Conservation (phyloP, 495 filamentous ascomycete species). For the Arthonia radiata region DNA sequence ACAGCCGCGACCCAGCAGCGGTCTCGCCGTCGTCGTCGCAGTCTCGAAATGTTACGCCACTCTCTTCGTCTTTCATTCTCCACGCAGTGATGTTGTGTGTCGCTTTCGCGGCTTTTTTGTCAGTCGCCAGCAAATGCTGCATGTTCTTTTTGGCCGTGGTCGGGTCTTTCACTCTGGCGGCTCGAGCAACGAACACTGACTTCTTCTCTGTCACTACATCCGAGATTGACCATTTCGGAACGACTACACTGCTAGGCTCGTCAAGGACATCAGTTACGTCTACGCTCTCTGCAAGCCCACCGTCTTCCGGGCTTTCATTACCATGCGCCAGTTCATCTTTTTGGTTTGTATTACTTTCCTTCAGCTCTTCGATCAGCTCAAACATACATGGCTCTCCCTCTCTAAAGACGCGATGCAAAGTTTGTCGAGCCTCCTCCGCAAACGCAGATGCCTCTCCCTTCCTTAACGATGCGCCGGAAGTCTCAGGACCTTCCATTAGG, state of each 20-base stretch:
- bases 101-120: conserved; percentile 60
- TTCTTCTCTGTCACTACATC: conserved; percentile 53
- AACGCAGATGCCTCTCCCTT: conserved; percentile 47
- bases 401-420: conserved; percentile 36
- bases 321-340: conserved; percentile 1
- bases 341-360: conserved; percentile 4
- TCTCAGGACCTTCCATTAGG: conserved; percentile 42
- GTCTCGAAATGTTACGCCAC: conserved; percentile 48
- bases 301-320: conserved; percentile 1
- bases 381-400: conserved; percentile 68
- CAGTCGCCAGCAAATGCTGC: conserved; percentile 44
- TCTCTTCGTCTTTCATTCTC: conserved; percentile 26
- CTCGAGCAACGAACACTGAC: conserved; percentile 67
- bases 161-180: conserved; percentile 36
- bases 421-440: conserved; percentile 37
- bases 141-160: conserved; percentile 43
- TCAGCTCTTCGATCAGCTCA: conserved; percentile 50
- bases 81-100: conserved; percentile 77
- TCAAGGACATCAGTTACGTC: conserved; percentile 10
- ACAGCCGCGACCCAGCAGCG: conserved; percentile 64
- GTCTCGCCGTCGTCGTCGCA: conserved; percentile 92
- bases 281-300: conserved; percentile 2
- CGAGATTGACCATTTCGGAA: conserved; percentile 47
- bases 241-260: no score
- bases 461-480: conserved; percentile 18